These are phyloP conservation scores for Rhodotorula sp. DNA, from an alignment of 1,284 basidiomycete genomes.

Conservation along the genomic window DNA sequence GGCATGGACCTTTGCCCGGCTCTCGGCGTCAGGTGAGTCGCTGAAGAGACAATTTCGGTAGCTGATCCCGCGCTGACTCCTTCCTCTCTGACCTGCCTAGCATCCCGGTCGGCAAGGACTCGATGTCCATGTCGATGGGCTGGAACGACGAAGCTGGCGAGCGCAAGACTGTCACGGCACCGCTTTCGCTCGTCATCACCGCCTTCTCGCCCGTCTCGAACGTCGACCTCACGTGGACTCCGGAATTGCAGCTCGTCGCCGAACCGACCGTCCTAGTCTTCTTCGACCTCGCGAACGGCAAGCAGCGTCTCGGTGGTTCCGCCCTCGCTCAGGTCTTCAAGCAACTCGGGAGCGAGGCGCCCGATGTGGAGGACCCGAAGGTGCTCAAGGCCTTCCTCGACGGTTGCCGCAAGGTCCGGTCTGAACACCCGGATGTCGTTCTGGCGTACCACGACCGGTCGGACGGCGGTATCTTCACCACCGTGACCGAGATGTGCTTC, in stretches of 20 bases:
- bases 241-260: slow-evolving; percentile 68
- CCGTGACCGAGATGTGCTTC: slow-evolving; percentile 93
- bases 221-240: slow-evolving; percentile 85
- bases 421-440: slow-evolving; percentile 62
- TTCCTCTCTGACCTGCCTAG: slow-evolving; percentile 45
- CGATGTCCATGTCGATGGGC: slow-evolving; percentile 99
- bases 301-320: slow-evolving; percentile 87
- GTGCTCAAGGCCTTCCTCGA: slow-evolving; percentile 15
- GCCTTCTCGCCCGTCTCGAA: slow-evolving; percentile 87
- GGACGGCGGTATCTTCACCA: slow-evolving; percentile 90
- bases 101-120: slow-evolving; percentile 98
- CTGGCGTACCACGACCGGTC: slow-evolving; percentile 97
- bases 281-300: slow-evolving; percentile 82
- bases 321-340: slow-evolving; percentile 93
- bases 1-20: slow-evolving; percentile 94
- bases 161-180: slow-evolving; percentile 79
- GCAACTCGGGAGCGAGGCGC: slow-evolving; percentile 80
- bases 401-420: slow-evolving; percentile 55
- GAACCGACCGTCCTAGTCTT: slow-evolving; percentile 74
- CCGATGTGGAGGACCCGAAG: slow-evolving; percentile 79
- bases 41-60: neutral
- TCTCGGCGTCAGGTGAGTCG: slow-evolving; percentile 65
- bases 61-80: neutral
- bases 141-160: slow-evolving; percentile 67
- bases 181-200: slow-evolving; percentile 88